Base-by-base conservation (phyloP, 768 basidiomycete genomes). In the Coprinopsis strossmayeri region DNA sequence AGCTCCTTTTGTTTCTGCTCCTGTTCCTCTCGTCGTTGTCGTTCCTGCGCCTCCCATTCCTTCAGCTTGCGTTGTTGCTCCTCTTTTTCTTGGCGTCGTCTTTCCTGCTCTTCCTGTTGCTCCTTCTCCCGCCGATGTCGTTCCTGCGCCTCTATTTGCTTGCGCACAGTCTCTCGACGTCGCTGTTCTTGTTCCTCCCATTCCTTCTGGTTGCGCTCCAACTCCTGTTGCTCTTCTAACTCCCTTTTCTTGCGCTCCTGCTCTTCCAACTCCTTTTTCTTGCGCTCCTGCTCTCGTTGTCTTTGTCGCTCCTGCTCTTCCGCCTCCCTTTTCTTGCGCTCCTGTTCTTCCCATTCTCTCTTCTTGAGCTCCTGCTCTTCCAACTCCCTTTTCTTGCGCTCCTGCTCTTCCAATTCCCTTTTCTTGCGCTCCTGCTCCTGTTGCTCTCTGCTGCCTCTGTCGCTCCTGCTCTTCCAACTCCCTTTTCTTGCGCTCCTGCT, bases 1-100 rank as follows among this genome's bases (percentile, higher is more conserved):
- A 55, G 59, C 55, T 66, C 63, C 57, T 60, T 67, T 53, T 37
- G 53, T 34, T 50, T 53, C 48, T 52, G 45, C 24, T 53, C 53
- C 21, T 53, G 48, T 59, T 54, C 59, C 53, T 34, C 39, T 51
- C 49, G 34, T 20, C 46, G 28, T 46, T 53, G 49, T 23, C 43
- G 17, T 48, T 32, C 34, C 34, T 50, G 30, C 42, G 49, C 45
- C 34, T 54, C 37, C 55, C 44, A 52, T 57, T 43, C 52, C 40
- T 12, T 42, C 11, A 7, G 40, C 23, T 53, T 32, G 13, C 24
- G 42, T 34, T 49, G 55, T 27, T 40, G 41, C 44, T 53, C 38
- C 43, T 43, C 30, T 11, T 27, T 48, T 28, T 56, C 55, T 43
- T 57, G 46, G 30, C 47, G 42, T 38, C 52, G 44, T 35, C 18